Percentiles rank a stretch among this genome's conserved stretches.
phyloP scores from a whole-genome alignment of 2,329 filamentous ascomycete species.

The Apiospora phragmitis region DNA sequence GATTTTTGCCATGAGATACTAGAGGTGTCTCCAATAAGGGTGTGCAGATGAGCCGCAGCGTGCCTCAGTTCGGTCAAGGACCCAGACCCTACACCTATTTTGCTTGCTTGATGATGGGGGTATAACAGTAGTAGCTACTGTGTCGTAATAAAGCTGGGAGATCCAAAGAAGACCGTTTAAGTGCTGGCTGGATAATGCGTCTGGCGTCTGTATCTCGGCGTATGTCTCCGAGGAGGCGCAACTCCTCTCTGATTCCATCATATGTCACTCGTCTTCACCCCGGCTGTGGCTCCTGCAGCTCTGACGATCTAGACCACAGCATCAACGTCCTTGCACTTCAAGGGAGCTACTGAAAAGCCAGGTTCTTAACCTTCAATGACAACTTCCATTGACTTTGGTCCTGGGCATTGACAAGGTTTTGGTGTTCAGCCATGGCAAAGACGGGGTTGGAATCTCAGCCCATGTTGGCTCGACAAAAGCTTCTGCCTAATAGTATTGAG shows the following conservation, averaged over 20 bases:
- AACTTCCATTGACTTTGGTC: neutral
- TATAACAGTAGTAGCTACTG: neutral
- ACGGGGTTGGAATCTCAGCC: neutral
- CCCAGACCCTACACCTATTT: neutral
- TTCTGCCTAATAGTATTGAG: neutral
- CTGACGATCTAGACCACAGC: neutral
- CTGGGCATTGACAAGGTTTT: neutral
- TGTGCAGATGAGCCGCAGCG: neutral
- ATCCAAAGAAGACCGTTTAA: neutral
- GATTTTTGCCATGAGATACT: neutral
- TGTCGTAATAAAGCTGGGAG: neutral
- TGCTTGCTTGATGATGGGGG: neutral
- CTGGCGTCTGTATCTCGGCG: neutral
- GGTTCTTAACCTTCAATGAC: neutral
- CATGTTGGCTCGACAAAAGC: neutral
- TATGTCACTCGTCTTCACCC: neutral
- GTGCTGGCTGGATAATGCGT: neutral
- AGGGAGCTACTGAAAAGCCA: neutral
- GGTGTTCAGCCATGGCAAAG: neutral
- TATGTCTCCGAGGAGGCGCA: neutral
- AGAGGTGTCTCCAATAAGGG: neutral
- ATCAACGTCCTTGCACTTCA: neutral
- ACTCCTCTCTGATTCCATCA: neutral
- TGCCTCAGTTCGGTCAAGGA: neutral
- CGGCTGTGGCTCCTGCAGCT: neutral